Base-by-base conservation (phyloP, 768 basidiomycete species). In the Filobasidium floriforme region DNA sequence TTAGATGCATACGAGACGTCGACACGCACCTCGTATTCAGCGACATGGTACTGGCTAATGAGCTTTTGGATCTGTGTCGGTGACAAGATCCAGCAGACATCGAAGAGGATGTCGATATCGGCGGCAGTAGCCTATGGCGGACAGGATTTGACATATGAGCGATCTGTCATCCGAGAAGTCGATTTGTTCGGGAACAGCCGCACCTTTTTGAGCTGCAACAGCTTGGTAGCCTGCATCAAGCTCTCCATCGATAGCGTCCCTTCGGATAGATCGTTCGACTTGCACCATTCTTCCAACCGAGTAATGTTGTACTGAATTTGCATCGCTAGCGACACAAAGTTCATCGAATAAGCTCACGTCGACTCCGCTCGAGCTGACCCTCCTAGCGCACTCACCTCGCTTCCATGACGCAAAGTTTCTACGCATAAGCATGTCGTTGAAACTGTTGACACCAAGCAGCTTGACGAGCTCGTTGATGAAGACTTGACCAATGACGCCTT, bases 281-380 rank as follows among this genome's bases (percentile, higher is more conserved):
- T 98, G 83, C 96, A 99, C 96, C 96, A 98, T 80, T 97, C 93
- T 62, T 77, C 77, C 40, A 78, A 74, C 29, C 77, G 61, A 6
- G 93, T 98, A 76, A 98, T 96, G 76, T 98, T 98, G 79, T 99
- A 99, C 77, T 99, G 96, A 66, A 99, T 98, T 84, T 99, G 96
- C 96, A 99, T 98, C 4, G 96, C 96, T 97, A 69, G 44, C n/a
- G n/a, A 41, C 54, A 41, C 26, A 19, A 41, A 43, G n/a, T 32
- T 66, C 32, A 9, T 37, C 32, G 9, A 37, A 37, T 37, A 4
- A 37, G 32, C 32, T 9, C 32, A 9, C 9, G 9, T 4, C 9
- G 32, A 68, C 22, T 43, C 54, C 15, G 55, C 68, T 52, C 28
- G 51, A 61, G 14, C 0, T 46, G n/a, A 19, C 14, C 18, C 49